Conservation (phyloP, 2,329 filamentous ascomycete species). For the Coniochaeta sp. region DNA sequence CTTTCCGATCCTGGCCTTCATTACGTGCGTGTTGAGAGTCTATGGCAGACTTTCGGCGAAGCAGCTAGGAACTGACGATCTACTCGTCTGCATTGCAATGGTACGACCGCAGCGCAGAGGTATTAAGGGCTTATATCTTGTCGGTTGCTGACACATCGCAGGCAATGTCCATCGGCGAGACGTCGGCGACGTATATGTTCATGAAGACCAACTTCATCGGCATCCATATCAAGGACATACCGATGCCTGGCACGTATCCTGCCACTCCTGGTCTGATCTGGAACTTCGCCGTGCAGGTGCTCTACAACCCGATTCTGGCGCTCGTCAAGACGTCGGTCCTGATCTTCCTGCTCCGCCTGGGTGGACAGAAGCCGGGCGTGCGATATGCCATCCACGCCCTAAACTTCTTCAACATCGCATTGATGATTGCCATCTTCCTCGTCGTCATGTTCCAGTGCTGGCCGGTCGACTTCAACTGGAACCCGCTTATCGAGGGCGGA, state of each 20-base stretch:
- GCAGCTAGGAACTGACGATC: not conserved
- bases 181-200: not conserved
- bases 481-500: not conserved
- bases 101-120: not conserved
- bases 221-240: conserved; percentile 11
- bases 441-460: conserved; percentile 25
- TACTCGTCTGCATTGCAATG: not conserved
- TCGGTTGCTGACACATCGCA: not conserved
- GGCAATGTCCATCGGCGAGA: not conserved
- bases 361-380: conserved; percentile 25
- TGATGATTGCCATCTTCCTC: conserved; percentile 21
- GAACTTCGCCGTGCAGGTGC: conserved; percentile 29
- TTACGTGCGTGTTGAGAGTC: not conserved
- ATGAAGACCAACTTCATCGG: conserved; percentile 11
- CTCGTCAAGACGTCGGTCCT: conserved; percentile 37
- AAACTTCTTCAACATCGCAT: conserved; percentile 21
- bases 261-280: conserved; percentile 11
- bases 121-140: no score
- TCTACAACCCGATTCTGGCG: conserved; percentile 38
- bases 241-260: conserved; percentile 4
- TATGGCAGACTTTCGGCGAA: not conserved
- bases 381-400: conserved; percentile 20
- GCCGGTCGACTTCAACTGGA: conserved; percentile 14
- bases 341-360: conserved; percentile 35
- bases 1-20: not conserved